phyloP scores from a whole-genome alignment of 2,329 filamentous ascomycete genomes.

The Sclerotinia sclerotiorum region DNA sequence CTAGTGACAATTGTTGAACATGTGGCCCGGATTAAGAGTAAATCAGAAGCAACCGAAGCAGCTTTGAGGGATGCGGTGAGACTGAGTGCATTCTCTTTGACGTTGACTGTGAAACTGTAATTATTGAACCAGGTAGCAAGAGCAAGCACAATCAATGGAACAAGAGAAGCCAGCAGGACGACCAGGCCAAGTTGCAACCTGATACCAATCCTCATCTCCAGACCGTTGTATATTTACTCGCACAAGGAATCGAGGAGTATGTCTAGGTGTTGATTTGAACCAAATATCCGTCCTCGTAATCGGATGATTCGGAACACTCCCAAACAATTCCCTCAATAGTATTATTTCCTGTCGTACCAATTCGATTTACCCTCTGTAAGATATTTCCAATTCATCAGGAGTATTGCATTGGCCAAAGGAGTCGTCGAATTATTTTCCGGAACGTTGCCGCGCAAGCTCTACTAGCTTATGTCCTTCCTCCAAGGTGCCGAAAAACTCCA shows the following conservation, averaged over 20 bases:
- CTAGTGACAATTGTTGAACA: conserved; percentile 70
- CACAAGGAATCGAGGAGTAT: background rate
- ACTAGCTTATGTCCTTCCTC: background rate
- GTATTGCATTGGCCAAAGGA: background rate
- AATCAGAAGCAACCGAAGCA: conserved; percentile 73
- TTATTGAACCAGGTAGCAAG: conserved; percentile 70
- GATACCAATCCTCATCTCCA: conserved; percentile 77
- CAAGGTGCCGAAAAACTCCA: background rate
- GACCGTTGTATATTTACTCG: background rate
- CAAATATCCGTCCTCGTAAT: conserved; percentile 9
- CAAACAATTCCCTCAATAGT: conserved; percentile 7
- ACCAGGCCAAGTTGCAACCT: conserved; percentile 81
- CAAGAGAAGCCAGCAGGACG: conserved; percentile 71
- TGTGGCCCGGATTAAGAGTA: conserved; percentile 75
- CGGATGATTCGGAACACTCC: background rate
- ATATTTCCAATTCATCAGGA: conserved; percentile 2
- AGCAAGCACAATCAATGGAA: conserved; percentile 74
- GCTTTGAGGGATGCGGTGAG: conserved; percentile 86
- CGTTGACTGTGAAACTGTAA: conserved; percentile 58
- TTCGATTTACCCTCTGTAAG: background rate
- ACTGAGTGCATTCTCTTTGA: conserved; percentile 62
- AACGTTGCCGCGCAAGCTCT: conserved; percentile 5
- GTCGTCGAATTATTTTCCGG: background rate
- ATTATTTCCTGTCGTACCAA: background rate
- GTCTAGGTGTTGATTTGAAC: conserved; percentile 12